These are phyloP conservation scores for Acrocalymma vagum DNA, from an alignment of 2,329 filamentous ascomycete species.

Conservation along the genomic window DNA sequence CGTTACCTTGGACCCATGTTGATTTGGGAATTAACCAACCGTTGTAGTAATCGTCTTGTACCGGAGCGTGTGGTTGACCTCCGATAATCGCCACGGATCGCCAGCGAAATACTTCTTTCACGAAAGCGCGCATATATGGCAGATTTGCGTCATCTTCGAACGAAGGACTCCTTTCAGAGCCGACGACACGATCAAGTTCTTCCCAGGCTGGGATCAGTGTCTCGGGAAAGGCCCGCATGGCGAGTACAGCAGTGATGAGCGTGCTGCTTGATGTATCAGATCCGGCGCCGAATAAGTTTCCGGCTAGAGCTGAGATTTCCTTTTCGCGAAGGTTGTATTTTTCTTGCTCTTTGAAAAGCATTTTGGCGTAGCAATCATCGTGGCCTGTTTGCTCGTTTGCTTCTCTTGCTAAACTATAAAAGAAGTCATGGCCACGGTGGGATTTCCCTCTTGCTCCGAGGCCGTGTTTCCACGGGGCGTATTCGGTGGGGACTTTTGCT, in stretches of 20 bases:
- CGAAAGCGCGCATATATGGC: conserved; percentile 49
- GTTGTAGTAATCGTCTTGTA: conserved; percentile 46
- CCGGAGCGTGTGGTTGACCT: conserved; percentile 45
- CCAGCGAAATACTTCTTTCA: conserved; percentile 47
- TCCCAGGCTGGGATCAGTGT: conserved; percentile 39
- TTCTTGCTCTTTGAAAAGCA: conserved; percentile 52
- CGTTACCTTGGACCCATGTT: conserved; percentile 50
- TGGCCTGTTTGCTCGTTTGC: conserved; percentile 39
- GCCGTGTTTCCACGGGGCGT: conserved; percentile 46
- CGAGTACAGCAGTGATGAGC: conserved; percentile 42
- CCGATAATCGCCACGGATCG: conserved; percentile 44
- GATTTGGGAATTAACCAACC: conserved; percentile 50
- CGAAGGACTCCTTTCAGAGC: conserved; percentile 39
- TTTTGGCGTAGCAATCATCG: conserved; percentile 43
- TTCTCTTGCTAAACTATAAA: conserved; percentile 42
- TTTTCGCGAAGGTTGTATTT: conserved; percentile 37
- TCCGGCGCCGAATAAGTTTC: conserved; percentile 43
- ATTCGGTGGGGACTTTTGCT: conserved; percentile 32
- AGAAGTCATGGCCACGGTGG: conserved; percentile 44
- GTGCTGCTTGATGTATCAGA: conserved; percentile 45
- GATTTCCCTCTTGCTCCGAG: conserved; percentile 33
- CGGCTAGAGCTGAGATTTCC: conserved; percentile 42
- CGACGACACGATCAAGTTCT: conserved; percentile 43
- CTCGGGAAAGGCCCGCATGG: conserved; percentile 44
- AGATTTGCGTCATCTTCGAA: conserved; percentile 41